These are phyloP conservation scores for Madurella mycetomatis DNA, from an alignment of 2,329 filamentous ascomycete species.

Conservation along the genomic window DNA sequence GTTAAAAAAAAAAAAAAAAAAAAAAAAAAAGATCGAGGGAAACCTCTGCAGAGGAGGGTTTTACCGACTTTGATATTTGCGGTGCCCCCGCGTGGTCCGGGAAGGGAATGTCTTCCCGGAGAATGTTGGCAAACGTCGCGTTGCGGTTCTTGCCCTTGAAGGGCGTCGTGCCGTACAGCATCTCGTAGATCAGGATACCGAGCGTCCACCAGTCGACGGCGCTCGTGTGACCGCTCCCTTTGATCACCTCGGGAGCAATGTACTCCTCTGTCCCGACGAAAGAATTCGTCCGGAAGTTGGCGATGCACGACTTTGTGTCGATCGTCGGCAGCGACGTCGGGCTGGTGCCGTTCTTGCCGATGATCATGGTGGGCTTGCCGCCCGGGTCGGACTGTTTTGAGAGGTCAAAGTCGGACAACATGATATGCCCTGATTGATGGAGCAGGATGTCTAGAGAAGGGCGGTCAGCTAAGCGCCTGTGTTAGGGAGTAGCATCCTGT, in stretches of 20 bases:
- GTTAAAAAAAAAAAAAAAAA: no score
- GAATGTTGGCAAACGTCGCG: conserved; percentile 94
- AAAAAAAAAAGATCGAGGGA: neutral
- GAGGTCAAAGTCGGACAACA: conserved; percentile 98
- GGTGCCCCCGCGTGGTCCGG: conserved; percentile 81
- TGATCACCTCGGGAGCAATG: conserved; percentile 97
- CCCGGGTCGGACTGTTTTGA: conserved; percentile 96
- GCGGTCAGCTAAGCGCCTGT: conserved; percentile 33
- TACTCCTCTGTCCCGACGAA: conserved; percentile 99
- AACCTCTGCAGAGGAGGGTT: neutral
- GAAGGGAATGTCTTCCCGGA: conserved; percentile 93
- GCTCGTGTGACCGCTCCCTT: conserved; percentile 95
- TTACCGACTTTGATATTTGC: conserved; percentile 82
- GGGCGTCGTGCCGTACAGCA: conserved; percentile 96
- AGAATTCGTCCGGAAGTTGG: conserved; percentile 95
- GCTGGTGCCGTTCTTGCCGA: conserved; percentile 82
- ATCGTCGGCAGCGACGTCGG: conserved; percentile 89
- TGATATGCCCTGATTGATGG: conserved; percentile 98
- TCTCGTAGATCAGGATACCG: conserved; percentile 96
- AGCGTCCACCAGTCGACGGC: conserved; percentile 99
- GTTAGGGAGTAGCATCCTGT: neutral
- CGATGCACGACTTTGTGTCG: conserved; percentile 96
- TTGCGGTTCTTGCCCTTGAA: conserved; percentile 99
- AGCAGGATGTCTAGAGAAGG: conserved; percentile 74
- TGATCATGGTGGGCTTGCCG: conserved; percentile 96